Conservation (phyloP, 805 yeast genomes). For the Sporopachydermia lactativora region DNA sequence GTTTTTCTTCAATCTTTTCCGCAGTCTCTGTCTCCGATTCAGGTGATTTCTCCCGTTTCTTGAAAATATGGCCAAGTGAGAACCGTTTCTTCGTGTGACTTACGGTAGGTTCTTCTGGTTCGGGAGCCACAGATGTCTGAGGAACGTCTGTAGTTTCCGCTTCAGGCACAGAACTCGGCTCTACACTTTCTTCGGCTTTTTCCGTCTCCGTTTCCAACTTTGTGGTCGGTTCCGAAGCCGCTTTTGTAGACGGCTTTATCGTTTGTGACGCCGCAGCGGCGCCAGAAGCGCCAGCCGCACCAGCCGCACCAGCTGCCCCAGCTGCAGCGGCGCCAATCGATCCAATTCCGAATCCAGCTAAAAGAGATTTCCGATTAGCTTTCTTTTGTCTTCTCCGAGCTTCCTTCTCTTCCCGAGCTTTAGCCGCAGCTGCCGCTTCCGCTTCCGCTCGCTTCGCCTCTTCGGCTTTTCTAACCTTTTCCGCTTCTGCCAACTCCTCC, state of each 20-base stretch:
- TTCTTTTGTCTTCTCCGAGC: not conserved
- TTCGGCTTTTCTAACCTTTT: not conserved
- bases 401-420: conserved; percentile 1
- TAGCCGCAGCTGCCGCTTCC: conserved; percentile 1
- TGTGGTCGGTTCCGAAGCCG: not conserved
- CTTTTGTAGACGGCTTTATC: not conserved
- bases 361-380: too few species aligned
- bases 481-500: not conserved
- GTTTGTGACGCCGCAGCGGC: not conserved
- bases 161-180: too few species aligned
- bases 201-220: conserved; percentile 1
- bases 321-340: too few species aligned
- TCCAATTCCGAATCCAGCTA: too few species aligned
- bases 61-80: not conserved
- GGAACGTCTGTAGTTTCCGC: too few species aligned
- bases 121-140: too few species aligned
- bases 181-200: too few species aligned
- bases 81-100: not conserved
- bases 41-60: not conserved
- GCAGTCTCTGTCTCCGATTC: not conserved
- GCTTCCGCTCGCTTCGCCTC: not conserved
- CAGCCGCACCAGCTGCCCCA: too few species aligned
- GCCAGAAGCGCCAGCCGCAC: not conserved
- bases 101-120: not conserved
- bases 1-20: not conserved